Evolutionary conservation across 164 flowering plant species (phyloP).

Genomic region (Vitis rotundifolia): DNA sequence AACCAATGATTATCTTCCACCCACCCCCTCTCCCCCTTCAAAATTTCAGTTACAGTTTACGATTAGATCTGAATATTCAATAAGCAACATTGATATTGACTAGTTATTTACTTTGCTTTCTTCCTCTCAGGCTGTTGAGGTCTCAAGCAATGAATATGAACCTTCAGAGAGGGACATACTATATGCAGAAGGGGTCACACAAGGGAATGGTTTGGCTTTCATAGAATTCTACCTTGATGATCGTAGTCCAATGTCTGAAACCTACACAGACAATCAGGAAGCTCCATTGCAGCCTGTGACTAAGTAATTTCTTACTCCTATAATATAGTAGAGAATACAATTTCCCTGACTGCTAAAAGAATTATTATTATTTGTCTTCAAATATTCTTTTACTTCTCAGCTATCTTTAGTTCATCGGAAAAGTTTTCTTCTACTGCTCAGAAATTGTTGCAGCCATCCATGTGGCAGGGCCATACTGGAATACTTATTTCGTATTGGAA

Average conservation of each 20-base stretch:
- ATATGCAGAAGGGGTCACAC: constrained; percentile 96
- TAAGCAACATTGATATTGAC: background rate
- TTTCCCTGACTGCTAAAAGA: background rate
- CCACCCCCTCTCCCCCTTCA: too few species aligned
- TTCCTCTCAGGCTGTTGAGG: constrained; percentile 80
- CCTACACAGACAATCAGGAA: constrained; percentile 76
- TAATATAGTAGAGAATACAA: background rate
- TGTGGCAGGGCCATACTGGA: too few species aligned
- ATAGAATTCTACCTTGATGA: constrained; percentile 90
- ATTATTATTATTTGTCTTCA: background rate
- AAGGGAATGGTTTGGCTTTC: constrained; percentile 92
- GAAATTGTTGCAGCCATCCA: too few species aligned
- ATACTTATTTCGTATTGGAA: too few species aligned
- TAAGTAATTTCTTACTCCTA: constrained; percentile 47
- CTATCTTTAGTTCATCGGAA: too few species aligned
- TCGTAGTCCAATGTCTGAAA: constrained; percentile 95
- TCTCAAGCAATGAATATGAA: constrained; percentile 95
- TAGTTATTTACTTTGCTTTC: background rate
- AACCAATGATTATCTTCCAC: too few species aligned
- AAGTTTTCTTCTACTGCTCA: too few species aligned
- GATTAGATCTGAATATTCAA: background rate
- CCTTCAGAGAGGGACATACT: constrained; percentile 91
- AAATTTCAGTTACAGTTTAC: background rate
- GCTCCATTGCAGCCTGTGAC: constrained; percentile 59
- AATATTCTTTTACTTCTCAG: too few species aligned